Base-by-base conservation (phyloP, 1,284 basidiomycete species). In the Fomitopsis palustris region DNA sequence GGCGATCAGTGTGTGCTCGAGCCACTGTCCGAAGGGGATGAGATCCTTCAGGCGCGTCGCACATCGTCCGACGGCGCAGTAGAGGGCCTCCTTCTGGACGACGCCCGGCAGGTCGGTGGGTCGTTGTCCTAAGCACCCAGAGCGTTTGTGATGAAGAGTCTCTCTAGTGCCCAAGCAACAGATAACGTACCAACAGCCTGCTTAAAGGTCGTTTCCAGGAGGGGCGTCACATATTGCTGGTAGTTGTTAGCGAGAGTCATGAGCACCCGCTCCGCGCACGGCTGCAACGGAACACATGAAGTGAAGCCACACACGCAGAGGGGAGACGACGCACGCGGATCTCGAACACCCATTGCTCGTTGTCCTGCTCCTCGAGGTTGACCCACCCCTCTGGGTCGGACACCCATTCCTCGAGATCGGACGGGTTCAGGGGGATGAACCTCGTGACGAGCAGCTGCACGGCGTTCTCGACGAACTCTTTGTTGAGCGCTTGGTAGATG, bases 381-480 rank as follows among this genome's bases (percentile, higher is more conserved):
- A 94, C 83, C 92, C 93, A 96, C 68, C 95, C 92, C 74, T 96
- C 94, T 0, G 93, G 92, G 72, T 95, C 92, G 27, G 82, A 80
- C 75, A 88, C 82, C 87, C 94, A 92, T 3, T 78, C 81, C 63
- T 93, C 85, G 4, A 96, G 79, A 71, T 96, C 93, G 4, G 80
- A 75, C 1, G 88, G 81, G 57, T 89, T 91, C 35, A 96, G 78
- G 3, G 92, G 92, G 69, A 96, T 87, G 67, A 95, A 90, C 25
- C 89, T 84, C 37, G 88, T 88, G 25, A 96, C 82, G 5, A 96
- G 81, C 16, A 94, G 76, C 61, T 83, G 81, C 31, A 95, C 88
- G 0, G 93, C 90, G 53, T 87, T 84, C 62, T 90, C 81, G 4
- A 96, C 87, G 67, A 95, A 93, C 12, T 86, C 79, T 58, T 82